Percentiles rank a stretch among this genome's conserved stretches.
Evolutionary conservation across 352 stramenopile genomes (phyloP).

Genomic region (Globisporangium nunn): DNA sequence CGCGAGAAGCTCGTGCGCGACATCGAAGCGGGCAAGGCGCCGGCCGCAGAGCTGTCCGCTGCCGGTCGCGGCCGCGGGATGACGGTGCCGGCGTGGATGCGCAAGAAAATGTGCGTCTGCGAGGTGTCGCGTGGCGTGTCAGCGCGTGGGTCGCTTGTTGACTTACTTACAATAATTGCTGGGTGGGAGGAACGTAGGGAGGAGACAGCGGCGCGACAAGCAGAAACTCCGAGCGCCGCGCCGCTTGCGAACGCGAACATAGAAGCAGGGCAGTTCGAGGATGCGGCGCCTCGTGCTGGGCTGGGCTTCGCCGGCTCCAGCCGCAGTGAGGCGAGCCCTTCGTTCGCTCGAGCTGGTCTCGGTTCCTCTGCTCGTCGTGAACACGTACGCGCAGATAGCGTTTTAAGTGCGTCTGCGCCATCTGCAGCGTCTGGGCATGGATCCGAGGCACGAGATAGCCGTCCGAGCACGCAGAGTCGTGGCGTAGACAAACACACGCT

Average conservation of each 20-base stretch:
- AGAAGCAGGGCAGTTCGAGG: conserved; percentile 48
- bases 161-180: background rate
- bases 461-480: too few relatives aligned
- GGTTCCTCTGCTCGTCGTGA: background rate
- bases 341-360: conserved; percentile 5
- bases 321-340: background rate
- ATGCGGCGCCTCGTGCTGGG: conserved; percentile 25
- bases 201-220: conserved; percentile 29
- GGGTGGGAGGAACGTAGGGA: conserved; percentile 30
- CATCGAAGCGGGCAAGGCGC: conserved; percentile 57
- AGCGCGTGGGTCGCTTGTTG: background rate
- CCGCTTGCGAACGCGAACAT: background rate
- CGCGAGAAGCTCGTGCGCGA: conserved; percentile 64
- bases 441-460: too few relatives aligned
- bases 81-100: conserved; percentile 91
- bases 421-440: background rate
- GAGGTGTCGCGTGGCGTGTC: background rate
- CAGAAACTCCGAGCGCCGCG: background rate
- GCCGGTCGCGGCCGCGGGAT: conserved; percentile 80
- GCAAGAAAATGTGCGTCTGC: conserved; percentile 77
- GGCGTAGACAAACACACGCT: too few relatives aligned
- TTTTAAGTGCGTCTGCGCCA: background rate
- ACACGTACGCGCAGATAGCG: background rate
- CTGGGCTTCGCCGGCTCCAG: conserved; percentile 19
- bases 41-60: conserved; percentile 33